Percentiles rank a stretch among this genome's conserved stretches.
Evolutionary conservation across 306 rosid genomes (phyloP).

Genomic region (Crotalaria pallida): DNA sequence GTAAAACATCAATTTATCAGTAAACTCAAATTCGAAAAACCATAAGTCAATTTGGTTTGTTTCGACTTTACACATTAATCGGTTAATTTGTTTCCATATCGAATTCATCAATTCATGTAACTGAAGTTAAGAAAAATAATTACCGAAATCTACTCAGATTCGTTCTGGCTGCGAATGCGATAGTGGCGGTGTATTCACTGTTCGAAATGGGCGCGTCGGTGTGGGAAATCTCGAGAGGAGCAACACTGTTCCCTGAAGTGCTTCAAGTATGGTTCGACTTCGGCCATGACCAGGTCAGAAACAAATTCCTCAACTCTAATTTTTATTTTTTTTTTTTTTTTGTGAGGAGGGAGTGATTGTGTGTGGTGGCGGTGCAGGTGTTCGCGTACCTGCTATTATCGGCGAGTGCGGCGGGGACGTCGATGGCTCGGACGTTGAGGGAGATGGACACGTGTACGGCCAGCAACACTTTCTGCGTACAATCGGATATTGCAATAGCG

Average conservation of each 20-base stretch:
- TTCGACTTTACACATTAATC: too few species aligned
- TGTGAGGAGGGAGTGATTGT: constrained; percentile 10
- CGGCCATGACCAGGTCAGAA: constrained; percentile 92
- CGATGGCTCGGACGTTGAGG: constrained; percentile 49
- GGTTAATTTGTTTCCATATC: too few species aligned
- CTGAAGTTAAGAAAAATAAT: background rate
- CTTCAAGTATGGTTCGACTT: constrained; percentile 97
- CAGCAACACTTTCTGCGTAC: constrained; percentile 65
- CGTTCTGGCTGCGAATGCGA: constrained; percentile 81
- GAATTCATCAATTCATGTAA: background rate
- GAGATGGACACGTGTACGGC: constrained; percentile 62
- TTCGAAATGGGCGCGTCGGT: constrained; percentile 83
- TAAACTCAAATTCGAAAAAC: too few species aligned
- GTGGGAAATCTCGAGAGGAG: constrained; percentile 91
- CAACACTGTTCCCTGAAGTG: constrained; percentile 73
- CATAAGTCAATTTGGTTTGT: too few species aligned
- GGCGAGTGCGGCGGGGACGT: constrained; percentile 93
- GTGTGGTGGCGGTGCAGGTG: constrained; percentile 46
- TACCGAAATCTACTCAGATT: constrained; percentile 39
- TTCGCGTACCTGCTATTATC: constrained; percentile 78
- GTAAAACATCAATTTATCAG: too few species aligned
- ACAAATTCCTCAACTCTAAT: background rate
- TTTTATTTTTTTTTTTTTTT: background rate
- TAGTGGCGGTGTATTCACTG: constrained; percentile 74
- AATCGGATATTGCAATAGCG: constrained; percentile 61